phyloP scores from a whole-genome alignment of 2,329 filamentous ascomycete genomes.

The Purpureocillium takamizusanense region DNA sequence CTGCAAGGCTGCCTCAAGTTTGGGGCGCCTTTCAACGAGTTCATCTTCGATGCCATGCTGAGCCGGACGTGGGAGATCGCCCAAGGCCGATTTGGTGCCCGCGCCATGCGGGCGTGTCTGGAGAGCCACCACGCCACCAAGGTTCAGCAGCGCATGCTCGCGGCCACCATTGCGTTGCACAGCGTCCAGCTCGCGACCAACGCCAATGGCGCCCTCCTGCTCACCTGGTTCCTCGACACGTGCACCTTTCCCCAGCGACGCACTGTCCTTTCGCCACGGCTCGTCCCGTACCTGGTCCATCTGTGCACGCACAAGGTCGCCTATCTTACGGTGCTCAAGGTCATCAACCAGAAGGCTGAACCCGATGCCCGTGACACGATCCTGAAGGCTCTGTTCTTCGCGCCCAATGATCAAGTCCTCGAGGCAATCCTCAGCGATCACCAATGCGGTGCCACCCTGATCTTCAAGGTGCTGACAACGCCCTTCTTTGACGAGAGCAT shows the following conservation, averaged over 20 bases:
- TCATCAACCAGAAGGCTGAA: constrained; percentile 96
- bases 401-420: constrained; percentile 72
- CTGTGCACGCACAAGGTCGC: constrained; percentile 98
- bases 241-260: constrained; percentile 91
- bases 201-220: constrained; percentile 82
- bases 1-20: constrained; percentile 95
- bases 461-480: constrained; percentile 97
- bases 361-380: constrained; percentile 85
- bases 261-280: constrained; percentile 81
- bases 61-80: constrained; percentile 87
- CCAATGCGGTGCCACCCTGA: constrained; percentile 84
- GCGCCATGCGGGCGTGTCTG: constrained; percentile 92
- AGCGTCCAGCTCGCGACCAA: constrained; percentile 95
- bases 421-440: constrained; percentile 89
- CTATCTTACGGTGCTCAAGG: constrained; percentile 92
- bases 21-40: constrained; percentile 79
- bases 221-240: constrained; percentile 97
- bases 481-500: constrained; percentile 95
- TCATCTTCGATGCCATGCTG: constrained; percentile 97
- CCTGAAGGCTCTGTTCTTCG: constrained; percentile 86
- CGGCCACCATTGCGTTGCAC: constrained; percentile 89
- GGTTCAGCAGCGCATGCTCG: constrained; percentile 91
- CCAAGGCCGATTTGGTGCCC: constrained; percentile 87
- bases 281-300: constrained; percentile 88
- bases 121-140: constrained; percentile 94